phyloP scores from a whole-genome alignment of 257 asterid species.

The Jaltomata sinuosa region DNA sequence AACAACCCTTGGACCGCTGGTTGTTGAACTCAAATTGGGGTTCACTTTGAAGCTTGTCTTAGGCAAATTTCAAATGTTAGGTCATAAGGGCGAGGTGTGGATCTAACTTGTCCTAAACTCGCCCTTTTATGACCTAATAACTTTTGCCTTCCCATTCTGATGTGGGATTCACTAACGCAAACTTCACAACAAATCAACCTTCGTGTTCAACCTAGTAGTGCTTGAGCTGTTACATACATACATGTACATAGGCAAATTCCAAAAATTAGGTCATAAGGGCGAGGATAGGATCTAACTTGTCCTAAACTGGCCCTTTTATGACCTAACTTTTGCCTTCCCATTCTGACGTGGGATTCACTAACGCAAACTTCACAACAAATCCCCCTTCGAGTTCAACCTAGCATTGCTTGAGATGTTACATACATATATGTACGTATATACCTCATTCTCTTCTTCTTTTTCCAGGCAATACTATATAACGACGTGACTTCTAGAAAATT shows the following conservation, averaged over 20 bases:
- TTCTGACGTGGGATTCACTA: background rate
- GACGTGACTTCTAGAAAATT: background rate
- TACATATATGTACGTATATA: too few relatives aligned
- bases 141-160: background rate
- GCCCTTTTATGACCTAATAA: background rate
- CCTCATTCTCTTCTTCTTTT: too few relatives aligned
- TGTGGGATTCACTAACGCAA: background rate
- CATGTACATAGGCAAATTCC: too few relatives aligned
- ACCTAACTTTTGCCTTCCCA: background rate
- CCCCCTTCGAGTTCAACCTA: background rate
- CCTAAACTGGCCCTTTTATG: background rate
- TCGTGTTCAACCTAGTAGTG: too few relatives aligned
- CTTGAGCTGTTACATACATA: too few relatives aligned
- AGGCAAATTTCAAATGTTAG: background rate
- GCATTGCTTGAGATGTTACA: too few relatives aligned
- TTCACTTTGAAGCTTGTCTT: background rate
- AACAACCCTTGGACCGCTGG: too few relatives aligned
- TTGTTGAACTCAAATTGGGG: background rate
- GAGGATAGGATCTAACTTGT: background rate
- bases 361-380: background rate
- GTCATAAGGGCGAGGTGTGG: background rate
- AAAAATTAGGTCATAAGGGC: background rate
- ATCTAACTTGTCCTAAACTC: background rate
- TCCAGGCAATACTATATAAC: too few relatives aligned
- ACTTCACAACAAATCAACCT: background rate